A percentile compares a stretch with the other conserved stretches of the same genome.
phyloP scores from a whole-genome alignment of 2,329 filamentous ascomycete genomes.

The Aspergillus glaucus region DNA sequence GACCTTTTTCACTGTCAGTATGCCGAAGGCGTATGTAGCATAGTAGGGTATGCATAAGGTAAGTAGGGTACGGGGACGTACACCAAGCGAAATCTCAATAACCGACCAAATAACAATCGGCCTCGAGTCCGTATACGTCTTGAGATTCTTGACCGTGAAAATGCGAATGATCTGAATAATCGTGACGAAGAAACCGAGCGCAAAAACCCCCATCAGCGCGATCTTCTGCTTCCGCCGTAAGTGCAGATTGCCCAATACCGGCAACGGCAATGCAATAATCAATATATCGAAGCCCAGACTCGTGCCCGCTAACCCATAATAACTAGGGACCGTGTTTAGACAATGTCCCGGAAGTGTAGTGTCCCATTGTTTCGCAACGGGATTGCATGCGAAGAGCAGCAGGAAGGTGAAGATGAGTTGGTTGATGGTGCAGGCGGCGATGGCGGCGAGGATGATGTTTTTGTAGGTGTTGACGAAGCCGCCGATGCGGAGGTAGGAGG shows the following conservation, averaged over 20 bases:
- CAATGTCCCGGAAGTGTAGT: slow-evolving; percentile 33
- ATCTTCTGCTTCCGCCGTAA: slow-evolving; percentile 17
- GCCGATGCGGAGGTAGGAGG: slow-evolving; percentile 43
- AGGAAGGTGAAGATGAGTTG: slow-evolving; percentile 31
- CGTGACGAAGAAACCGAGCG: slow-evolving; percentile 47
- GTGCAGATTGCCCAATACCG: slow-evolving; percentile 16
- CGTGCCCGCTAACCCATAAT: slow-evolving; percentile 27
- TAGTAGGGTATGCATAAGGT: too few relatives aligned
- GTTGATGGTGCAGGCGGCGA: slow-evolving; percentile 31
- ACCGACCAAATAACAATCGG: slow-evolving; percentile 42
- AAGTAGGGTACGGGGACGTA: slow-evolving; percentile 3
- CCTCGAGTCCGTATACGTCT: slow-evolving; percentile 42
- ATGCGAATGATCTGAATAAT: slow-evolving; percentile 49
- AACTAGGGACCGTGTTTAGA: slow-evolving; percentile 37
- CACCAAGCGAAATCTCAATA: slow-evolving; percentile 42
- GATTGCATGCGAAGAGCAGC: slow-evolving; percentile 20
- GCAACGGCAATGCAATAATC: slow-evolving; percentile 20
- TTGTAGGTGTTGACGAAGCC: slow-evolving; percentile 35
- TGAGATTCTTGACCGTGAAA: slow-evolving; percentile 41
- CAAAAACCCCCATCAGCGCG: slow-evolving; percentile 40
- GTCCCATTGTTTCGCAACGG: slow-evolving; percentile 42
- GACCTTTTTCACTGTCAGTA: slow-evolving; percentile 13
- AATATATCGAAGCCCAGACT: slow-evolving; percentile 18
- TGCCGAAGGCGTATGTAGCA: background rate
- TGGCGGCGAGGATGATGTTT: slow-evolving; percentile 28